phyloP scores from a whole-genome alignment of 768 basidiomycete genomes.

The Mrakia frigida region DNA sequence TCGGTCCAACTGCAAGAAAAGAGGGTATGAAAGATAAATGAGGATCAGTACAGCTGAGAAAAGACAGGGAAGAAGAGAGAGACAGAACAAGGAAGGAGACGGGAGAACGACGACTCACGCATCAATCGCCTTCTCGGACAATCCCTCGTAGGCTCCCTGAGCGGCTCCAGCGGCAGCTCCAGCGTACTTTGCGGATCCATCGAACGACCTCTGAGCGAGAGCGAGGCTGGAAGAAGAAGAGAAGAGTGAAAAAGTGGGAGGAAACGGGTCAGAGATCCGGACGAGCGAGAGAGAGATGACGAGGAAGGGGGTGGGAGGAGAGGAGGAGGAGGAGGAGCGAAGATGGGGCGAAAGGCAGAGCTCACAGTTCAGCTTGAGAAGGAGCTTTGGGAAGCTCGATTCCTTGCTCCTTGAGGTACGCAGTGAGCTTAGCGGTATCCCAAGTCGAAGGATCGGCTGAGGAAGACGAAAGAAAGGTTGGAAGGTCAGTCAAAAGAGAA shows the following conservation, averaged over 20 bases:
- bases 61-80: background rate
- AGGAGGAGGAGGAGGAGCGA: background rate
- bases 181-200: conserved; percentile 17
- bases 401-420: conserved; percentile 26
- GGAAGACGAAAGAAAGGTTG: background rate
- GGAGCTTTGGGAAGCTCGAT: conserved; percentile 15
- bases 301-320: background rate
- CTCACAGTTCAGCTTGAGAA: conserved; percentile 22
- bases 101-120: background rate
- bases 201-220: conserved; percentile 27
- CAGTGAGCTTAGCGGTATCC: conserved; percentile 25
- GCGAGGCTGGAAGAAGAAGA: conserved; percentile 24
- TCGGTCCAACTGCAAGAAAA: conserved; percentile 63
- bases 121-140: conserved; percentile 31
- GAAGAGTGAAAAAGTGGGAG: background rate
- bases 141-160: conserved; percentile 29
- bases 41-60: background rate
- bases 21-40: background rate
- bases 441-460: conserved; percentile 25
- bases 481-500: background rate
- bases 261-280: background rate
- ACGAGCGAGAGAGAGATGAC: conserved; percentile 4
- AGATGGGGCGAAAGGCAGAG: background rate
- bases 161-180: conserved; percentile 28
- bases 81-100: background rate